Evolutionary conservation across 2,329 filamentous ascomycete genomes (phyloP), one percentile per base, ranked within the genome.

Genomic region (Colletotrichum chlorophyti): DNA sequence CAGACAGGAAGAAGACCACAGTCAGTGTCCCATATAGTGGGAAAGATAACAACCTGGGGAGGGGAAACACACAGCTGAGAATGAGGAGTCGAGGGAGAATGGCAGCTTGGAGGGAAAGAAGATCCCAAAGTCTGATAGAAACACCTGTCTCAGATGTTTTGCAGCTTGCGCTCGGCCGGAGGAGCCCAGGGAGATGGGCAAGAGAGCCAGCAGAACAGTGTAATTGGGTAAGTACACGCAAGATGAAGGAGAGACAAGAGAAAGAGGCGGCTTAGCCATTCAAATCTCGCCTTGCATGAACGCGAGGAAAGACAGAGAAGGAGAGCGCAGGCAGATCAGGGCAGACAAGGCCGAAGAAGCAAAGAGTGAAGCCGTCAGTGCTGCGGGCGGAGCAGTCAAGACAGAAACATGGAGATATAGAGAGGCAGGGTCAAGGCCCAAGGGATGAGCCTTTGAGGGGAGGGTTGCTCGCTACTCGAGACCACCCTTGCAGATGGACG

Each of bases 401-500:
- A n/a, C n/a, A n/a, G 23, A 43, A 42, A 26, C 50, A 37, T 24
- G 49, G 35, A n/a, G 15, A 29, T 10, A 37, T n/a, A 40, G 27
- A 42, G 17, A 12, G 29, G 21, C 23, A 15, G 5, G 37, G 27
- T 19, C 17, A 15, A 37, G 10, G 26, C 10, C 32, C 45, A 40
- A 43, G 35, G 50, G 41, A 42, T 46, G 40, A 27, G n/a, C 23
- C 19, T 31, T 32, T 42, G 35, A 27, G 15, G 15, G 12, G 32
- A 29, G 50, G 46, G 54, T 31, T 26, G 27, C 35, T 38, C 32
- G 41, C 32, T 42, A 24, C 29, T 29, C 42, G 19, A 49, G 51
- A 49, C 32, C 24, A 49, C 55, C 55, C 55, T 55, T 59, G 55
- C 55, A 59, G 55, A 45, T 29, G 24, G 42, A 31, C 21, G 50